A percentile compares a stretch with the other conserved stretches of the same genome.
These are phyloP conservation scores for Globisporangium rhizosaccharum DNA, from an alignment of 352 stramenopile genomes.

Conservation along the genomic window DNA sequence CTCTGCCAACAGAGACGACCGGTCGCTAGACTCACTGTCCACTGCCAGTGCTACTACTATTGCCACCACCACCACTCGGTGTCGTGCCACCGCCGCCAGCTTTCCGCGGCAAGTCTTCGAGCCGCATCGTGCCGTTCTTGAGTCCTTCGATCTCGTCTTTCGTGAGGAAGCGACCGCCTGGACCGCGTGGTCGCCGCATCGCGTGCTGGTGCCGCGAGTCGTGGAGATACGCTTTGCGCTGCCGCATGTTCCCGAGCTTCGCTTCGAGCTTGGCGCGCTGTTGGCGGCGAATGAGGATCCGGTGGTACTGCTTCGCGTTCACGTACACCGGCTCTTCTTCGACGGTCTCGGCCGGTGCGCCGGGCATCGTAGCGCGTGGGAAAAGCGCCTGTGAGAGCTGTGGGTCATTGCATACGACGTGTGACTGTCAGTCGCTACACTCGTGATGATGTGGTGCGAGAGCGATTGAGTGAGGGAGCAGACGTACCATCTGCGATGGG, in stretches of 20 bases:
- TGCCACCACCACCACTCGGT: background rate
- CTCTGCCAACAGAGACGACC: too few relatives aligned
- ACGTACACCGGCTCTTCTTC: conserved; percentile 89
- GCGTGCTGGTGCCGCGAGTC: conserved; percentile 85
- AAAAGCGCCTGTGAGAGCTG: conserved; percentile 57
- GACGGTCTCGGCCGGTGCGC: conserved; percentile 36
- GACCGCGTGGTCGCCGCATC: conserved; percentile 78
- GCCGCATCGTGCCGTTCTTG: conserved; percentile 54
- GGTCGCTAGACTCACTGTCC: background rate
- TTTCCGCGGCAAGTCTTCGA: conserved; percentile 54
- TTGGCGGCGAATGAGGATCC: conserved; percentile 86
- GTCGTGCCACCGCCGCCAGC: conserved; percentile 7
- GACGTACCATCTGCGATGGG: conserved; percentile 70
- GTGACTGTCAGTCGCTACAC: background rate
- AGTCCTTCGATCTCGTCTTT: conserved; percentile 74
- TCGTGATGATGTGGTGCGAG: background rate
- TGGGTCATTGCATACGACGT: too few relatives aligned
- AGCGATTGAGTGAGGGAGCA: background rate
- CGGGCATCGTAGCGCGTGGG: conserved; percentile 37
- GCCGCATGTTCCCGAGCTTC: conserved; percentile 69
- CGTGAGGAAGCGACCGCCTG: conserved; percentile 80
- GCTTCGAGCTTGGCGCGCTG: conserved; percentile 84
- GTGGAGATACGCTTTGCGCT: conserved; percentile 86
- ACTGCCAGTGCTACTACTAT: background rate
- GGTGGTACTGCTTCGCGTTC: conserved; percentile 89